Conservation (phyloP, 2,329 filamentous ascomycete species). For the Colletotrichum musicola region DNA sequence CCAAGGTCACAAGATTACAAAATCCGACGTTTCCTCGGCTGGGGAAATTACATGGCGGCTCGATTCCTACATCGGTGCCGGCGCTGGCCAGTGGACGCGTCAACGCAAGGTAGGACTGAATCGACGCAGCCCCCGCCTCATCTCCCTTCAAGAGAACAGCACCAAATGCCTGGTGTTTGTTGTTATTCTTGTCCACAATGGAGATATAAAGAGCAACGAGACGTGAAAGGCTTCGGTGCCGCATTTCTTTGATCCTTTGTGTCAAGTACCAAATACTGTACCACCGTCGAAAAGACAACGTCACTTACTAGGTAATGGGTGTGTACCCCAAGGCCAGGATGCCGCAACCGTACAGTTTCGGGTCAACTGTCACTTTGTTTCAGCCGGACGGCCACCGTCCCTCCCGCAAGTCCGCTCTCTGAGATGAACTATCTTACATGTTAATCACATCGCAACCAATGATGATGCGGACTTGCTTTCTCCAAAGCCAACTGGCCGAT, state of each 20-base stretch:
- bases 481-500: too few relatives aligned
- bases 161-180: too few relatives aligned
- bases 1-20: constrained; percentile 32
- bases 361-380: constrained; percentile 30
- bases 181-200: too few relatives aligned
- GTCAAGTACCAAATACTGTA: neutral
- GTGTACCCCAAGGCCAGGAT: neutral
- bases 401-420: constrained; percentile 10
- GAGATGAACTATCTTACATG: constrained; percentile 30
- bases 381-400: constrained; percentile 27
- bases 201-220: too few relatives aligned
- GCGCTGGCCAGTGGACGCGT: neutral
- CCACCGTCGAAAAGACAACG: neutral
- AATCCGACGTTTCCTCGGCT: constrained; percentile 30
- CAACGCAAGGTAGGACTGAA: constrained; percentile 4
- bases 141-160: too few relatives aligned
- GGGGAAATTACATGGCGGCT: constrained; percentile 31
- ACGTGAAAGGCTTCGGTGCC: too few relatives aligned
- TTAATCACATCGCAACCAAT: constrained; percentile 16
- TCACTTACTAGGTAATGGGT: neutral
- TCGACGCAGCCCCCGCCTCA: neutral
- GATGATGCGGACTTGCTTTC: neutral
- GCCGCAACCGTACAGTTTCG: constrained; percentile 18
- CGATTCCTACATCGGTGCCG: constrained; percentile 31
- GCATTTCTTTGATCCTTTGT: too few relatives aligned